Evolutionary conservation across 192 early-diverging fungal species (phyloP).

Genomic region (Coemansia sp.): DNA sequence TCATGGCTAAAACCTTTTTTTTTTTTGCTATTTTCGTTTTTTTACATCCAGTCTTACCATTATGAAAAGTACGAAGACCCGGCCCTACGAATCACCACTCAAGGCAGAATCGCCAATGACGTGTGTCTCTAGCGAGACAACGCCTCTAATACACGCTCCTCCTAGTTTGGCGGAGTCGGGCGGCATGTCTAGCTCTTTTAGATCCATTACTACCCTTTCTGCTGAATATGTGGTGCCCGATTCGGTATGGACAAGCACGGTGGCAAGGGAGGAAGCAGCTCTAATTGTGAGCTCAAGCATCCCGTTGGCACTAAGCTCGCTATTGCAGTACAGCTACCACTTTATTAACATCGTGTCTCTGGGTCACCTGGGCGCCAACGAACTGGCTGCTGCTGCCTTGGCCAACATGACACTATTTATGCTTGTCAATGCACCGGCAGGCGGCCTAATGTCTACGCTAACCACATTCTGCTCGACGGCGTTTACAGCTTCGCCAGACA

Average conservation of each 20-base stretch:
- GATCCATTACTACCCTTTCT: constrained; percentile 21
- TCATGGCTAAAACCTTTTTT: background rate
- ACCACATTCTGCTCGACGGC: constrained; percentile 75
- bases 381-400: constrained; percentile 68
- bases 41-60: background rate
- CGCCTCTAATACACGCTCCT: background rate
- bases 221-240: constrained; percentile 24
- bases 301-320: constrained; percentile 41
- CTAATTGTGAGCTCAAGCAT: constrained; percentile 1
- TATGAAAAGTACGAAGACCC: background rate
- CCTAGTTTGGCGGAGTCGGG: background rate
- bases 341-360: constrained; percentile 61
- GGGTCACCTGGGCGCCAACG: constrained; percentile 61
- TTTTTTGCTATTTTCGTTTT: background rate
- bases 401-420: constrained; percentile 71
- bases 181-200: background rate
- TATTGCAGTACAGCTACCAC: constrained; percentile 64
- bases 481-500: constrained; percentile 65
- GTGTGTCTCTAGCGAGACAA: background rate
- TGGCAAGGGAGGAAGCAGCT: constrained; percentile 15
- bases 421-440: constrained; percentile 61
- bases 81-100: background rate
- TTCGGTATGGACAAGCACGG: constrained; percentile 1
- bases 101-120: background rate
- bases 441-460: constrained; percentile 68